Evolutionary conservation across 129 eudicot species (phyloP).

Genomic region (Smallanthus sonchifolius): DNA sequence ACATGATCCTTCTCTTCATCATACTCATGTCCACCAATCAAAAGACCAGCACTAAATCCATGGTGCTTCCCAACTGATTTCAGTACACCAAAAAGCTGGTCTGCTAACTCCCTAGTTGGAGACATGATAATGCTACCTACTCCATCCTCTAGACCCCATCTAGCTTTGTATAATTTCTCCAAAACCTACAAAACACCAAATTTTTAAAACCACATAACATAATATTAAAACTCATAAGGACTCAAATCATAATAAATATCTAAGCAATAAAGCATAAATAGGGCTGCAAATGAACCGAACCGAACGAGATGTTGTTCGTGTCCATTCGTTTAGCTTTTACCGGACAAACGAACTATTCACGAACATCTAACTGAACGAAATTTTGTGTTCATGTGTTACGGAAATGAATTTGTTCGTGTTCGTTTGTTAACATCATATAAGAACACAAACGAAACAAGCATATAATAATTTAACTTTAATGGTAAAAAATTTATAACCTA

Average conservation of each 20-base stretch:
- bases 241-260: neutral
- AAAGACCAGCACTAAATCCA: slow-evolving; percentile 92
- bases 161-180: slow-evolving; percentile 66
- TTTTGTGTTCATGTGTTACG: no score
- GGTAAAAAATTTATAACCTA: no score
- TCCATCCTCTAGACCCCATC: slow-evolving; percentile 99
- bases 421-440: no score
- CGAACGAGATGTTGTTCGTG: no score
- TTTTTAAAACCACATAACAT: neutral
- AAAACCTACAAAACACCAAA: slow-evolving; percentile 45
- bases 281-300: no score
- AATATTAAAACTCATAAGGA: neutral
- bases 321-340: no score
- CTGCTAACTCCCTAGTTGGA: slow-evolving; percentile 87
- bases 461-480: no score
- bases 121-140: slow-evolving; percentile 93
- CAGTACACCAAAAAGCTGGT: slow-evolving; percentile 72
- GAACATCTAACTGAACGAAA: no score
- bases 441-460: no score
- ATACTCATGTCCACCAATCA: slow-evolving; percentile 85
- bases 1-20: slow-evolving; percentile 82
- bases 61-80: slow-evolving; percentile 79
- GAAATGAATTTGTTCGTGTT: no score
- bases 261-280: neutral
- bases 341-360: no score